Percentiles rank a stretch among this genome's conserved stretches.
phyloP scores from a whole-genome alignment of 1,139 yeast species.

The Geotrichum carabidarum region DNA sequence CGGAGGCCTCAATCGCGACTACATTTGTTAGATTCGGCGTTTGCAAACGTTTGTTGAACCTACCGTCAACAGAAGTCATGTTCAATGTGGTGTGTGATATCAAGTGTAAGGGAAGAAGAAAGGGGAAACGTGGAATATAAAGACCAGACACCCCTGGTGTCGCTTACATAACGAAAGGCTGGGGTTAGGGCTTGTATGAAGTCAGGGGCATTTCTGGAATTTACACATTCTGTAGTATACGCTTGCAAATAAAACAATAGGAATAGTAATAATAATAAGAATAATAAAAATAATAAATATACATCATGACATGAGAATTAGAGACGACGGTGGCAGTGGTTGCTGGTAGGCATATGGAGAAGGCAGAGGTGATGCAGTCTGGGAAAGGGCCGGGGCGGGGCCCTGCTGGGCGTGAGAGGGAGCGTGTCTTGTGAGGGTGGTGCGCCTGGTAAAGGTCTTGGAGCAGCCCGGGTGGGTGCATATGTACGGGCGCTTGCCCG shows the following conservation, averaged over 20 bases:
- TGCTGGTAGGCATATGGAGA: conserved; percentile 47
- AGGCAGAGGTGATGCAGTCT: conserved; percentile 68
- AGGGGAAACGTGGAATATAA: neutral
- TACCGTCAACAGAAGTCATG: conserved; percentile 18
- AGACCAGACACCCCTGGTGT: neutral
- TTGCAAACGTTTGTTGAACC: neutral
- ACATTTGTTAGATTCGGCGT: neutral
- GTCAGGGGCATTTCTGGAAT: conserved; percentile 4
- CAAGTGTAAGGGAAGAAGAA: neutral
- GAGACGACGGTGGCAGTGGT: neutral
- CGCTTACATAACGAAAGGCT: neutral
- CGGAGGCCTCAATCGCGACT: conserved; percentile 8
- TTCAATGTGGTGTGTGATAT: neutral
- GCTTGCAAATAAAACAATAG: neutral
- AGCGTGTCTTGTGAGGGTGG: conserved; percentile 1
- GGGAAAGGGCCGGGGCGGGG: conserved; percentile 58
- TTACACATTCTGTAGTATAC: neutral
- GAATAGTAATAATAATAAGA: neutral
- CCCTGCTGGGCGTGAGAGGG: conserved; percentile 13
- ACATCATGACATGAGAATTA: conserved; percentile 3
- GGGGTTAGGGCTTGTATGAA: neutral
- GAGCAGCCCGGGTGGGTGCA: conserved; percentile 7
- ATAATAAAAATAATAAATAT: neutral
- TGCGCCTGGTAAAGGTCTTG: neutral
- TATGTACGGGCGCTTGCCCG: conserved; percentile 59